A percentile compares a stretch with the other conserved stretches of the same genome.
phyloP scores from a whole-genome alignment of 176 grass and related monocot genomes.

The Triticum timopheevii region DNA sequence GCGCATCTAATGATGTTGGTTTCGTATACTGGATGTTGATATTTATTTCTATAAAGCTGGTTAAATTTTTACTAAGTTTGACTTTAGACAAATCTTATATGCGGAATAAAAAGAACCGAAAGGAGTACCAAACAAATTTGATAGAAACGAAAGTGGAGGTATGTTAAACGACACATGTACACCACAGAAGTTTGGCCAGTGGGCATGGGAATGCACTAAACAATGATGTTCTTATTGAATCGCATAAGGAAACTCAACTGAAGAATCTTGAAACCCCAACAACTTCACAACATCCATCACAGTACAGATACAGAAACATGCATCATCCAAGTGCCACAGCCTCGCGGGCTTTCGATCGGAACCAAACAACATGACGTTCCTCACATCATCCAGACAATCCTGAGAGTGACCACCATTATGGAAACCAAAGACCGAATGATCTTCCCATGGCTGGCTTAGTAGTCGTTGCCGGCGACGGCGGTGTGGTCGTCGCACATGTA shows the following conservation, averaged over 20 bases:
- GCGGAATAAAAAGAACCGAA: too few species aligned
- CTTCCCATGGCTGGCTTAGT: neutral
- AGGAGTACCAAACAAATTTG: too few species aligned
- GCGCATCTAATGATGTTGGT: too few species aligned
- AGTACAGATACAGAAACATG: conserved; percentile 3
- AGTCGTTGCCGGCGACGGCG: conserved; percentile 39
- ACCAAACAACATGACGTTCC: conserved; percentile 18
- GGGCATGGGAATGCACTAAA: neutral
- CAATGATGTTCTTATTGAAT: conserved; percentile 18
- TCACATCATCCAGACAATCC: neutral
- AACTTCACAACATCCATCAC: conserved; percentile 33
- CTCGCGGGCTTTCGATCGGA: neutral
- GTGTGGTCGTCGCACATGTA: conserved; percentile 53
- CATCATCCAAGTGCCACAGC: conserved; percentile 14
- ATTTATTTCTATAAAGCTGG: too few species aligned
- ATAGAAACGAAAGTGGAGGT: too few species aligned
- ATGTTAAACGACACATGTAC: too few species aligned
- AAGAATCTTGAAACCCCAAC: neutral
- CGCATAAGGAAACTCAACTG: conserved; percentile 6
- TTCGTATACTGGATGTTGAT: too few species aligned
- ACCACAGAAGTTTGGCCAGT: too few species aligned
- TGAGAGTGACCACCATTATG: neutral
- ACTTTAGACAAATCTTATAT: too few species aligned
- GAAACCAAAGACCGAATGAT: neutral
- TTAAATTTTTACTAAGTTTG: too few species aligned